These are phyloP conservation scores for Breviolum minutum DNA, from an alignment of 73 alveolate genomes.

Conservation along the genomic window DNA sequence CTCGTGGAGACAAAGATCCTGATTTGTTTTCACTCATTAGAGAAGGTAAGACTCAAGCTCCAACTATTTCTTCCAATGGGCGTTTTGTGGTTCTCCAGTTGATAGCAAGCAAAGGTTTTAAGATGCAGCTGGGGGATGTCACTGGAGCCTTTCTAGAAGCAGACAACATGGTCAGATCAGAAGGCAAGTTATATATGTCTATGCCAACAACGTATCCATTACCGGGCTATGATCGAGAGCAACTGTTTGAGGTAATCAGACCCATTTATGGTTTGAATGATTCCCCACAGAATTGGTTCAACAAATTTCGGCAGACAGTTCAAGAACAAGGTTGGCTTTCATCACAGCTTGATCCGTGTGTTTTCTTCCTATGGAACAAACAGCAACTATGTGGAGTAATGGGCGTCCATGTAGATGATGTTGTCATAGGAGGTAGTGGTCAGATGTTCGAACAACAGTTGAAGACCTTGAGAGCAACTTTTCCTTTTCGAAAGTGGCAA, in stretches of 20 bases:
- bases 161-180: not conserved
- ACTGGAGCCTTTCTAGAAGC: not conserved
- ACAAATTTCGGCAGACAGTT: not conserved
- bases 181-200: not conserved
- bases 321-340: not conserved
- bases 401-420: conserved; percentile 7
- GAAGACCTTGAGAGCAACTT: not conserved
- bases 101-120: not conserved
- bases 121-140: not conserved
- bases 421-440: not conserved
- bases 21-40: not conserved
- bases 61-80: not conserved
- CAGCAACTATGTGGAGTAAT: not conserved
- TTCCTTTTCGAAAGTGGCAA: not conserved
- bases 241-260: not conserved
- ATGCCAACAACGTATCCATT: not conserved
- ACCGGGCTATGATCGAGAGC: not conserved
- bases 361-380: not conserved
- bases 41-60: not conserved
- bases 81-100: not conserved
- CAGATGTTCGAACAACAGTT: not conserved
- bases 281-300: not conserved
- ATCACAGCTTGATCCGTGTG: not conserved
- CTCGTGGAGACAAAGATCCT: not conserved
- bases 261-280: not conserved